phyloP scores from a whole-genome alignment of 176 grass and related monocot genomes.

The Guadua angustifolia region DNA sequence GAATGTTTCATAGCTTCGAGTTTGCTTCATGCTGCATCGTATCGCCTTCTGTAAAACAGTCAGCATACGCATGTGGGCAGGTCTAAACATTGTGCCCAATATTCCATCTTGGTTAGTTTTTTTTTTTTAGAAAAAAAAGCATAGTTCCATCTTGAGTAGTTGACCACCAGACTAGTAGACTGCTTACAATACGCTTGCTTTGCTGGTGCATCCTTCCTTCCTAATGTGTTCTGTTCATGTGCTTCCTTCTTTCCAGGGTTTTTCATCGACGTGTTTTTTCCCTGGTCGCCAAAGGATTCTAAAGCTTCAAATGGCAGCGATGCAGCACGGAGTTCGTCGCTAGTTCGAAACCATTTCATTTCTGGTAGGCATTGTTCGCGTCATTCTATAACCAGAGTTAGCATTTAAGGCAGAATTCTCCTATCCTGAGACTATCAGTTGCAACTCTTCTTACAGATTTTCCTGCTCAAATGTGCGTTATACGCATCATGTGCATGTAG shows the following conservation, averaged over 20 bases:
- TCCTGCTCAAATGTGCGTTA: background rate
- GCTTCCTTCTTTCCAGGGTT: conserved; percentile 9
- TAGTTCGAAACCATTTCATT: background rate
- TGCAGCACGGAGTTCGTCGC: background rate
- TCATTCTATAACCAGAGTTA: background rate
- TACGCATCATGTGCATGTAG: background rate
- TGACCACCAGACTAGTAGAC: conserved; percentile 9
- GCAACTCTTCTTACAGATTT: background rate
- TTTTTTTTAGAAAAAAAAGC: background rate
- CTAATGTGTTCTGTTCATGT: conserved; percentile 19
- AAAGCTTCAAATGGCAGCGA: background rate
- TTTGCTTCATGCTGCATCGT: background rate
- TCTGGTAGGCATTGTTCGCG: background rate
- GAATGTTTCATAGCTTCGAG: background rate
- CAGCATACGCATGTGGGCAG: background rate
- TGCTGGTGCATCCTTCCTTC: conserved; percentile 39
- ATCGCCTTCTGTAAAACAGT: background rate
- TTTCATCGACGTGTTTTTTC: conserved; percentile 24
- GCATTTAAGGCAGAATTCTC: background rate
- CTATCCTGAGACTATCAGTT: background rate
- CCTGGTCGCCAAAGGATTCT: background rate
- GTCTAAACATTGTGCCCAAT: background rate
- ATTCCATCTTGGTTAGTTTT: background rate
- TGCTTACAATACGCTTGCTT: conserved; percentile 4
- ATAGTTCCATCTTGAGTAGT: conserved; percentile 21